Percentiles rank a stretch among this genome's conserved stretches.
phyloP scores from a whole-genome alignment of 345 rosid genomes.

The Pistacia integerrima region DNA sequence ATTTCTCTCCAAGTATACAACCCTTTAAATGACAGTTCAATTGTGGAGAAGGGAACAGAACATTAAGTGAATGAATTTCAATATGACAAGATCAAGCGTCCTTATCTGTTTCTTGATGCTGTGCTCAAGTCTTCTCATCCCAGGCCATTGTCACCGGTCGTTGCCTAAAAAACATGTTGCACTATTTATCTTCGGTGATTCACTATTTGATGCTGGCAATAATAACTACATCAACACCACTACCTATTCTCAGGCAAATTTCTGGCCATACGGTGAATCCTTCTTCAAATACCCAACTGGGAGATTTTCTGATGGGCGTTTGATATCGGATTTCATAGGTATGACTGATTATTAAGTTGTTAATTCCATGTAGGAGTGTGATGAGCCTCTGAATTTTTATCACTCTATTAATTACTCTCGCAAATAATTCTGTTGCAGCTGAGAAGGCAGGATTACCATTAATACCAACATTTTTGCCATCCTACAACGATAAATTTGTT shows the following conservation, averaged over 20 bases:
- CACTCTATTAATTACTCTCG: too few species aligned
- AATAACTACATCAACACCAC: slow-evolving; percentile 34
- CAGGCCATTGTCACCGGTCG: background rate
- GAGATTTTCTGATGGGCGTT: slow-evolving; percentile 29
- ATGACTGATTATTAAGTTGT: background rate
- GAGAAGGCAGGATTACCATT: slow-evolving; percentile 27
- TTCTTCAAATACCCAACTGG: slow-evolving; percentile 31
- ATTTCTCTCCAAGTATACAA: too few species aligned
- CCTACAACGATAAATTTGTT: slow-evolving; percentile 1
- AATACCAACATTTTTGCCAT: slow-evolving; percentile 24
- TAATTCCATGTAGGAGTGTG: too few species aligned
- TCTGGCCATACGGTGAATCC: slow-evolving; percentile 29
- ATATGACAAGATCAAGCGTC: background rate
- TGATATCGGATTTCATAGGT: slow-evolving; percentile 32
- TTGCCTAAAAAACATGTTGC: background rate
- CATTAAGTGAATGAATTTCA: background rate
- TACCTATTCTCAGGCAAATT: slow-evolving; percentile 22
- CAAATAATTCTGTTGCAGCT: slow-evolving; percentile 17
- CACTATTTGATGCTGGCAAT: slow-evolving; percentile 35
- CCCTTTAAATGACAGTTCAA: too few species aligned
- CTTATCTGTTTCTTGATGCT: background rate
- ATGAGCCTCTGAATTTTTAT: too few species aligned
- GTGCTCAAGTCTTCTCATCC: background rate
- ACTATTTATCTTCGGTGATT: slow-evolving; percentile 40
- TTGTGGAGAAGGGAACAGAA: too few species aligned